Base-by-base conservation (phyloP, 495 filamentous ascomycete species). In the Trichoderma reesei region DNA sequence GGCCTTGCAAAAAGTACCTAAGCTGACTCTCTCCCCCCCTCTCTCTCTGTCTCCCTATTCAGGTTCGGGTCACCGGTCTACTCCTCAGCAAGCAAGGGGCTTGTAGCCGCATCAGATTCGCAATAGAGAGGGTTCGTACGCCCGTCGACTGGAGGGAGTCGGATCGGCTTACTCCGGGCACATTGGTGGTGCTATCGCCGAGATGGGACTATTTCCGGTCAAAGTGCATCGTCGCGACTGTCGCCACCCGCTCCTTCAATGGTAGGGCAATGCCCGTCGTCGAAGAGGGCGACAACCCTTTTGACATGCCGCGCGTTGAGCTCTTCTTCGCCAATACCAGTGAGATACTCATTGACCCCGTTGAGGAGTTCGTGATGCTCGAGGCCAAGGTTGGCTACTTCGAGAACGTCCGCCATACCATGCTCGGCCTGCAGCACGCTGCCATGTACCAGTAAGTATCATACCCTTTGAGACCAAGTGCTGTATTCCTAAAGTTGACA, bases 61-160 rank as follows among this genome's bases (percentile, higher is more conserved):
- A 92, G 90, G 88, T 92, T 11, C 81, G 83, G 39, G 78, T 94
- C 46, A 79, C 71, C 34, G 84, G 84, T 0, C 74, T 90, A 31
- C 83, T 86, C 0, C 84, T 90, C 69, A 75, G 86, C 1, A 73
- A 72, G 7, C 73, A 80, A 18, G 91, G 90, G 0, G 77, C 90
- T 11, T 85, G 87, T 18, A 80, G 81, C 44, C 83, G 87, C 39
- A 73, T 94, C 14, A 82, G 82, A 14, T 95, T 96, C 70, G 91
- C 89, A 0, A 83, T 88, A 0, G 72, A 75, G 44, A 81, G 88
- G 42, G 82, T 86, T 1, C 81, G 78, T 5, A 90, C 87, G 67
- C 80, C 75, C n/a, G 86, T 96, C 41, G 77, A 82, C 0, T 96
- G 92, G 92, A 76, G 83, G 31, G 85, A 91, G 61, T 90, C 88